A percentile compares a stretch with the other conserved stretches of the same genome.
Conservation (phyloP, 805 yeast genomes). For the Wickerhamomyces kurtzmanii region DNA sequence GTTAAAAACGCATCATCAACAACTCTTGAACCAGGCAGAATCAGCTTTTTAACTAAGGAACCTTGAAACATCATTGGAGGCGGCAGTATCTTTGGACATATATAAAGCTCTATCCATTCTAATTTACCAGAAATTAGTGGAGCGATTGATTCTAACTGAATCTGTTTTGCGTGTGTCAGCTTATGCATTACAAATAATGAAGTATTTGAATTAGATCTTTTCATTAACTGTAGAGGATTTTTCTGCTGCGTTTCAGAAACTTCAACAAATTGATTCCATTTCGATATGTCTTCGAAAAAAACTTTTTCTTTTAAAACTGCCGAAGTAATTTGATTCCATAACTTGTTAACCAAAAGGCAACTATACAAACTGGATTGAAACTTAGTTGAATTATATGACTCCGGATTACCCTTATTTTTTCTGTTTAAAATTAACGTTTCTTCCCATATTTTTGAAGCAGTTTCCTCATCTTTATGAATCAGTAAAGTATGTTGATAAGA, state of each 20-base stretch:
- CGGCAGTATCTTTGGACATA: conserved; percentile 69
- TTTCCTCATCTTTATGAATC: conserved; percentile 44
- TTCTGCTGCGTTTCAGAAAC: conserved; percentile 6
- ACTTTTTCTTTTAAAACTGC: conserved; percentile 47
- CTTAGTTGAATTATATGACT: conserved; percentile 1
- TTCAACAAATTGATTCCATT: conserved; percentile 32
- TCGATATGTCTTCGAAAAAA: conserved; percentile 38
- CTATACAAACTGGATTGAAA: conserved; percentile 31
- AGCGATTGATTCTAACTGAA: conserved; percentile 39
- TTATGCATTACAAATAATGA: conserved; percentile 59
- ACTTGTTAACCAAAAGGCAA: conserved; percentile 60
- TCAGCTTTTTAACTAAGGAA: conserved; percentile 26
- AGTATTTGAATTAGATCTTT: conserved; percentile 18
- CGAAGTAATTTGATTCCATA: conserved; percentile 50
- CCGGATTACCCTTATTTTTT: conserved; percentile 12
- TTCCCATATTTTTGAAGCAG: conserved; percentile 36
- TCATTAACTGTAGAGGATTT: conserved; percentile 5
- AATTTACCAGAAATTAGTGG: conserved; percentile 36
- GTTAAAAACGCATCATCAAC: conserved; percentile 53
- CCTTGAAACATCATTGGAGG: conserved; percentile 33
- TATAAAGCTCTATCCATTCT: conserved; percentile 69
- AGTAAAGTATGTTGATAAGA: conserved; percentile 60
- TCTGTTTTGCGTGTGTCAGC: conserved; percentile 42
- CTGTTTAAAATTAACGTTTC: conserved; percentile 11
- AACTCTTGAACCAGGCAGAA: conserved; percentile 61